Base-by-base conservation (phyloP, 1,284 basidiomycete genomes). In the Chalciporus sp. region DNA sequence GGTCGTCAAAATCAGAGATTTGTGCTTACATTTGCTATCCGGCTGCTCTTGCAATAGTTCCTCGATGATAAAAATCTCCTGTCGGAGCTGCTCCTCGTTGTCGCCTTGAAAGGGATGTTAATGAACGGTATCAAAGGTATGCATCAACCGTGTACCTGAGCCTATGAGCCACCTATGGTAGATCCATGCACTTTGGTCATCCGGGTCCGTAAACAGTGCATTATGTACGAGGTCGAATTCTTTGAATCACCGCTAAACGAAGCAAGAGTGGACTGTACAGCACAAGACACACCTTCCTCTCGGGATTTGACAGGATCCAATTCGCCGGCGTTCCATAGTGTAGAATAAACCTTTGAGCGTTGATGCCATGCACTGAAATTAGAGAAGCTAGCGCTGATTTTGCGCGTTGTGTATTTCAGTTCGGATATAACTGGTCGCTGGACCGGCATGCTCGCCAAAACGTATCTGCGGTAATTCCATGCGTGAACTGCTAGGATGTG, bases 361-460 rank as follows among this genome's bases (percentile, higher is more conserved):
- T 96, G 94, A 72, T 99, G 97, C 97, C 97, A 99, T 16, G 97
- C 97, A 55, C 93, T 96, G 70, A 98, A 99, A 71, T 99, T 99
- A 45, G 92, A 95, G 67, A 99, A 97, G 70, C 94, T 98, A 49
- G 88, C 76, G 69, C 94, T 90, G 61, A 99, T 99, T 76, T 98
- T 98, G 56, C 81, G 80, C 45, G 84, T 86, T 2, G 96, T 96
- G 67, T 92, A 98, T 0, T 76, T 79, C 26, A 98, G 73, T 68
- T 97, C 95, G 23, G 77, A 74, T 39, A 66, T 72, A 43, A 77
- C 73, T 4, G 85, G 68, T 46, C 78, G 76, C 39, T 77, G 75
- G 46, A 79, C 75, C 0, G 88, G 86, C 72, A 91, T 85, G 39
- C 80, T 85, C 1, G 79, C 77, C 20, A 96, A 76, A 26, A 96